A percentile compares a stretch with the other conserved stretches of the same genome.
These are phyloP conservation scores for Tolypocladium tropicale DNA, from an alignment of 2,329 filamentous ascomycete species.

Conservation along the genomic window DNA sequence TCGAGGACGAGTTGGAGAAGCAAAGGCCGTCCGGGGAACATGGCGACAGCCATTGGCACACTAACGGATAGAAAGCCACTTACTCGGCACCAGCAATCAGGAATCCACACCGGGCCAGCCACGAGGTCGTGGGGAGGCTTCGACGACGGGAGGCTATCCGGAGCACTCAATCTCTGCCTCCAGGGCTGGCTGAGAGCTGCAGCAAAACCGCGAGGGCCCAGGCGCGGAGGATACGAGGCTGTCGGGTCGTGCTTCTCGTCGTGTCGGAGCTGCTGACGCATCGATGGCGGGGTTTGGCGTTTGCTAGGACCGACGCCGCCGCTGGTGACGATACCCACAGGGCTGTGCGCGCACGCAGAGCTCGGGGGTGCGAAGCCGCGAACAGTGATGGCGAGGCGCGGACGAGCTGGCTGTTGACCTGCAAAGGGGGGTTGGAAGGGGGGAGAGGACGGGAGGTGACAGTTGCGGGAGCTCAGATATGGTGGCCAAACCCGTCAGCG, in stretches of 20 bases:
- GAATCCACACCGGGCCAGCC: not conserved
- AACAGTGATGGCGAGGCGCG: too few relatives aligned
- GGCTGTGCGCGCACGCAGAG: not conserved
- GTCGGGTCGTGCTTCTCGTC: not conserved
- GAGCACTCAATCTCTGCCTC: not conserved
- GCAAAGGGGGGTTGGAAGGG: not conserved
- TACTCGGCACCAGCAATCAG: not conserved
- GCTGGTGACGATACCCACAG: not conserved
- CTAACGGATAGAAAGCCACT: not conserved
- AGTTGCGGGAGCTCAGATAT: not conserved
- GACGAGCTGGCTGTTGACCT: not conserved
- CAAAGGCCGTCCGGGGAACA: not conserved
- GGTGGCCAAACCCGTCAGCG: not conserved
- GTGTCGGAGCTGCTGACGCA: not conserved
- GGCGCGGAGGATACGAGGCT: not conserved
- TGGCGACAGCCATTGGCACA: not conserved
- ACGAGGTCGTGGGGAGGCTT: not conserved
- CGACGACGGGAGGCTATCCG: not conserved
- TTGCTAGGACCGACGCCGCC: not conserved
- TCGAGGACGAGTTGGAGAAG: conserved; percentile 3
- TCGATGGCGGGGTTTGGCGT: not conserved
- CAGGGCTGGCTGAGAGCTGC: not conserved
- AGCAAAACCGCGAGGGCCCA: not conserved
- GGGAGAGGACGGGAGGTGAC: not conserved
- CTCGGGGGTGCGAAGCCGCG: not conserved